Evolutionary conservation across 176 grass and related monocot species (phyloP).

Genomic region (Dactylis glomerata): DNA sequence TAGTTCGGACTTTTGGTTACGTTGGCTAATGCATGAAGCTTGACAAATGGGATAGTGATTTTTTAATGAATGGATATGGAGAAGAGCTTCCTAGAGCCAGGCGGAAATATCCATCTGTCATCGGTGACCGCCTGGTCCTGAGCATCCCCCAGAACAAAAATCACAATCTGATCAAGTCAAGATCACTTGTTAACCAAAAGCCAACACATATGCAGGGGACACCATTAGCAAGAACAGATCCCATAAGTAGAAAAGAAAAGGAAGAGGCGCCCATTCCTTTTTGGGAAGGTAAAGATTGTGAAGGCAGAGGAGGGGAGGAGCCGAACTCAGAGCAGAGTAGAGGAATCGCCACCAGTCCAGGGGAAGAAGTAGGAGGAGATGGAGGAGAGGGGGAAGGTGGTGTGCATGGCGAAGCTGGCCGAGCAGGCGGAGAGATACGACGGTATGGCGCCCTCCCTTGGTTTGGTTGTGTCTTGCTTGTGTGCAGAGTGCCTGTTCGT

Average conservation of each 20-base stretch:
- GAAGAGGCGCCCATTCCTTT: constrained; percentile 6
- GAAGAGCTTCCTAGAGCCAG: neutral
- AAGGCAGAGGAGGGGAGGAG: neutral
- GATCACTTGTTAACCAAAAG: constrained; percentile 11
- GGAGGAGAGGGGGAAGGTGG: constrained; percentile 55
- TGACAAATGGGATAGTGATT: neutral
- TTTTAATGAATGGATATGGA: neutral
- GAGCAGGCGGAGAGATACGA: constrained; percentile 63
- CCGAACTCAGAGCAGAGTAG: neutral
- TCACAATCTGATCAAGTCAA: constrained; percentile 18
- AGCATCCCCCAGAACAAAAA: neutral
- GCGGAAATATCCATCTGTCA: constrained; percentile 29
- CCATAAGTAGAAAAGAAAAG: constrained; percentile 7
- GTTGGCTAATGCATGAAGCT: too few relatives aligned
- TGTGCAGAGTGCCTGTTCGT: neutral
- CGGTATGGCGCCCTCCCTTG: constrained; percentile 26
- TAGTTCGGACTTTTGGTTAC: too few relatives aligned
- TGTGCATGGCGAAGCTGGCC: constrained; percentile 58
- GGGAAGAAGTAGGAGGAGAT: constrained; percentile 7
- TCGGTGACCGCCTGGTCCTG: neutral
- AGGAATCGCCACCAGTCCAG: neutral
- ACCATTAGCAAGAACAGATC: constrained; percentile 21
- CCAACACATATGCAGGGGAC: constrained; percentile 11
- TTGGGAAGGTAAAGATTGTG: constrained; percentile 14
- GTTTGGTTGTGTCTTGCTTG: neutral